Percentiles rank a stretch among this genome's conserved stretches.
Evolutionary conservation across 441 rosid genomes (phyloP).

Genomic region (Bruguiera hainesii): DNA sequence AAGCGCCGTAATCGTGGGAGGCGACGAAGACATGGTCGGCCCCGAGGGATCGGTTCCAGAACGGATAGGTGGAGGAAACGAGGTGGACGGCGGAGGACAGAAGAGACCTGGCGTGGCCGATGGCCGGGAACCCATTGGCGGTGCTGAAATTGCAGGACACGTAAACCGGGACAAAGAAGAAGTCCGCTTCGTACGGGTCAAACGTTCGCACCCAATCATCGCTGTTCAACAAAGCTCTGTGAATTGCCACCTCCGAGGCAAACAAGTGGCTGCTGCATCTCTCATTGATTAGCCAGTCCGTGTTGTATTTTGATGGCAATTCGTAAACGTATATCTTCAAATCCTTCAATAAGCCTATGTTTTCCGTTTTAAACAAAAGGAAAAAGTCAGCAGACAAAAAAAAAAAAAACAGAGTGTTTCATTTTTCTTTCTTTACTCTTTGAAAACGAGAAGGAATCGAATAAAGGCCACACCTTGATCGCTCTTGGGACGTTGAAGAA

Average conservation of each 20-base stretch:
- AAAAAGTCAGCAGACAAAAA: no score
- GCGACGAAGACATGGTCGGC: constrained; percentile 84
- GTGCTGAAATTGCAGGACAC: constrained; percentile 95
- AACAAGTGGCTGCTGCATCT: constrained; percentile 83
- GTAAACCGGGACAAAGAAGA: constrained; percentile 87
- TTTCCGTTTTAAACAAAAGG: not conserved
- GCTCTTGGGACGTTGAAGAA: constrained; percentile 22
- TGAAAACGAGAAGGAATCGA: not conserved
- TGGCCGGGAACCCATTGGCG: constrained; percentile 86
- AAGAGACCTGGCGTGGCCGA: constrained; percentile 85
- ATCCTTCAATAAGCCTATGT: constrained; percentile 43
- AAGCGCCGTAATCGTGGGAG: constrained; percentile 88
- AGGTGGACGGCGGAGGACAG: constrained; percentile 54
- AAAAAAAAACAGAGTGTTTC: no score
- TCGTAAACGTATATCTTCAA: constrained; percentile 76
- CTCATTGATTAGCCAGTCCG: constrained; percentile 69
- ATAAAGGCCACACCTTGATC: constrained; percentile 20
- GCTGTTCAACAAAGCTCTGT: constrained; percentile 55
- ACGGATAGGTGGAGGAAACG: constrained; percentile 53
- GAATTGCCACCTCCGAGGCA: constrained; percentile 92
- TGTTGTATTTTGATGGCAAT: constrained; percentile 70
- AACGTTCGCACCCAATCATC: constrained; percentile 50
- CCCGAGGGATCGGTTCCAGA: constrained; percentile 82
- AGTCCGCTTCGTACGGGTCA: constrained; percentile 86
- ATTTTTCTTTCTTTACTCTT: no score